Conservation (phyloP, 768 basidiomycete genomes). For the Mrakia gelida region DNA sequence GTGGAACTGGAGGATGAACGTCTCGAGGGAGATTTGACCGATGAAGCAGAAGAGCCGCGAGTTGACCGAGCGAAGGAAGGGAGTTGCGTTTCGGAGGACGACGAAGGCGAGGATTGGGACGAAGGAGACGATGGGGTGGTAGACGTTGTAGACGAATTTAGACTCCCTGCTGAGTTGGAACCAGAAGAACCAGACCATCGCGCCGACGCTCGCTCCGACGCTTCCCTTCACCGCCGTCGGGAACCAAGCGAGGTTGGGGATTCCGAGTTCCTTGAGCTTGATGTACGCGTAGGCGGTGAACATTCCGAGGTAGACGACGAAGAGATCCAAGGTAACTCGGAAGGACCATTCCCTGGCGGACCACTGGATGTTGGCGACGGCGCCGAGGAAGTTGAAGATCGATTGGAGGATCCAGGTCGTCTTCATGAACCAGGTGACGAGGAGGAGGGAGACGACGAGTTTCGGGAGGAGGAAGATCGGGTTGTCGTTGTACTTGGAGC, state of each 20-base stretch:
- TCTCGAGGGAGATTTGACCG: conserved; percentile 82
- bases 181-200: conserved; percentile 69
- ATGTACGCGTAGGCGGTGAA: conserved; percentile 65
- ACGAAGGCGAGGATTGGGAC: conserved; percentile 75
- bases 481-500: conserved; percentile 67
- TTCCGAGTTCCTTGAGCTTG: conserved; percentile 66
- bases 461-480: conserved; percentile 65
- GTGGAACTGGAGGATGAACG: conserved; percentile 83
- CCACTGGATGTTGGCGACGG: conserved; percentile 73
- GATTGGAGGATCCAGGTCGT: conserved; percentile 59
- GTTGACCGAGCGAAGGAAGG: conserved; percentile 63
- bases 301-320: conserved; percentile 86
- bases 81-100: conserved; percentile 69
- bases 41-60: conserved; percentile 72
- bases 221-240: conserved; percentile 52
- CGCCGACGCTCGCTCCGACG: conserved; percentile 53
- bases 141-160: conserved; percentile 81
- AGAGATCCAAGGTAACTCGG: conserved; percentile 81
- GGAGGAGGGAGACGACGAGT: conserved; percentile 59
- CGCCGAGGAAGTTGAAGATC: conserved; percentile 60
- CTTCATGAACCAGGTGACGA: conserved; percentile 64
- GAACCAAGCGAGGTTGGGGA: conserved; percentile 70
- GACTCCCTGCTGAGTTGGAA: conserved; percentile 72
- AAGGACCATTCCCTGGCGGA: conserved; percentile 82
- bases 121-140: conserved; percentile 76